Conservation (phyloP, 805 yeast species). For the Ogataea methylovora region DNA sequence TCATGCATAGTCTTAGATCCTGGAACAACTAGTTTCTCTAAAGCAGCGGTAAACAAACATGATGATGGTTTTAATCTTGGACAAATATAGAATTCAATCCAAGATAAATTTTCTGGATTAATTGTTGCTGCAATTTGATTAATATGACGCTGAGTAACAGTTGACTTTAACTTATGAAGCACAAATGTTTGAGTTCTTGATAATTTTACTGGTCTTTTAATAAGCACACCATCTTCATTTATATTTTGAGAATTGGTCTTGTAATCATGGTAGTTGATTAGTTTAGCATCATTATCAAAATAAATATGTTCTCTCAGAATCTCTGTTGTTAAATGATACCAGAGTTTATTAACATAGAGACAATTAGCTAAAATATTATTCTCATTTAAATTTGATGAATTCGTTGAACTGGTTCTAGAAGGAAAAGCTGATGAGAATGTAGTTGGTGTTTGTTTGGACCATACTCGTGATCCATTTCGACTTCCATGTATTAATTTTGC, state of each 20-base stretch:
- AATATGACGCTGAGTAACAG: constrained; percentile 39
- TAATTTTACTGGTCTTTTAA: constrained; percentile 13
- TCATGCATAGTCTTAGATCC: constrained; percentile 65
- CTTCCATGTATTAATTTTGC: too few relatives aligned
- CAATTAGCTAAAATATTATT: constrained; percentile 46
- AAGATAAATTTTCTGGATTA: constrained; percentile 43
- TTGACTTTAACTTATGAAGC: constrained; percentile 54
- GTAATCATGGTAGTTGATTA: constrained; percentile 12
- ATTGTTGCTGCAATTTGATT: constrained; percentile 34
- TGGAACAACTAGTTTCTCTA: constrained; percentile 53
- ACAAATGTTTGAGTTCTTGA: constrained; percentile 37
- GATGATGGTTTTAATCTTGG: constrained; percentile 58
- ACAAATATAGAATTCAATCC: constrained; percentile 81
- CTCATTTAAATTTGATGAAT: constrained; percentile 3
- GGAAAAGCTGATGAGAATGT: constrained; percentile 11
- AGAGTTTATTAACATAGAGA: constrained; percentile 58
- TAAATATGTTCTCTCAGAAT: constrained; percentile 48
- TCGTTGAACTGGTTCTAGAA: constrained; percentile 3
- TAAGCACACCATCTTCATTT: too few relatives aligned
- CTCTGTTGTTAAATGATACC: constrained; percentile 50
- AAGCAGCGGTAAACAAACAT: constrained; percentile 31
- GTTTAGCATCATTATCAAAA: constrained; percentile 42
- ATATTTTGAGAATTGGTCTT: constrained; percentile 6
- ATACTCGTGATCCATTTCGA: too few relatives aligned
- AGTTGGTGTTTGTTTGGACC: constrained; percentile 44